phyloP scores from a whole-genome alignment of 2,329 filamentous ascomycete genomes.

The Fusarium pininemorale region DNA sequence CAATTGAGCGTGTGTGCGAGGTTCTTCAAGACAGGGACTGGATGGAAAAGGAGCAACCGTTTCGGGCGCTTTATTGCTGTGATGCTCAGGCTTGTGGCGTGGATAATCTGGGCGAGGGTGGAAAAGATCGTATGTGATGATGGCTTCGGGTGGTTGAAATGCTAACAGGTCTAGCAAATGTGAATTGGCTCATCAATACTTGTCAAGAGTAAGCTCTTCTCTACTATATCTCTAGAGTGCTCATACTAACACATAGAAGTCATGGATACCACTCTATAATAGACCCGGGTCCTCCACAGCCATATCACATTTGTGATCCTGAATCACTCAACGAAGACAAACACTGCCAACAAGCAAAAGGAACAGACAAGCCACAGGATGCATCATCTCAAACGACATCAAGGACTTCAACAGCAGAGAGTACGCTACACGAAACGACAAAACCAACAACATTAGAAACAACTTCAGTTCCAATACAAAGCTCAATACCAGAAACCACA shows the following conservation, averaged over 20 bases:
- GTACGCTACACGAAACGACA: not conserved
- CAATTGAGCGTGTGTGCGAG: conserved; percentile 47
- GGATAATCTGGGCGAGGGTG: conserved; percentile 42
- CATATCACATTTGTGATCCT: conserved; percentile 35
- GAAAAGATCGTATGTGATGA: conserved; percentile 55
- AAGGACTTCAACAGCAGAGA: not conserved
- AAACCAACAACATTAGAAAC: not conserved
- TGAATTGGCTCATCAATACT: conserved; percentile 60
- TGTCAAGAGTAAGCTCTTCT: conserved; percentile 57
- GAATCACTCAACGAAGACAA: conserved; percentile 11
- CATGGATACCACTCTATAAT: conserved; percentile 40
- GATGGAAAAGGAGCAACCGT: conserved; percentile 41
- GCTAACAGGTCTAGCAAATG: conserved; percentile 53
- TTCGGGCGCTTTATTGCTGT: conserved; percentile 62
- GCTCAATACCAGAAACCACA: conserved; percentile 23
- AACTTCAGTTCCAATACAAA: conserved; percentile 3
- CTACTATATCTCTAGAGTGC: not conserved
- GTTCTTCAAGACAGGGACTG: conserved; percentile 40
- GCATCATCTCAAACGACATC: not conserved
- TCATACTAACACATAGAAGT: conserved; percentile 26
- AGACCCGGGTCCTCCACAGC: conserved; percentile 42
- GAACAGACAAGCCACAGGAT: not conserved
- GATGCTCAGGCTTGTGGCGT: conserved; percentile 62
- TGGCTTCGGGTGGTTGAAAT: not conserved
- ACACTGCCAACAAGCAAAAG: conserved; percentile 20